Base-by-base conservation (phyloP, 2,329 filamentous ascomycete genomes). In the Claviceps pazoutovae region DNA sequence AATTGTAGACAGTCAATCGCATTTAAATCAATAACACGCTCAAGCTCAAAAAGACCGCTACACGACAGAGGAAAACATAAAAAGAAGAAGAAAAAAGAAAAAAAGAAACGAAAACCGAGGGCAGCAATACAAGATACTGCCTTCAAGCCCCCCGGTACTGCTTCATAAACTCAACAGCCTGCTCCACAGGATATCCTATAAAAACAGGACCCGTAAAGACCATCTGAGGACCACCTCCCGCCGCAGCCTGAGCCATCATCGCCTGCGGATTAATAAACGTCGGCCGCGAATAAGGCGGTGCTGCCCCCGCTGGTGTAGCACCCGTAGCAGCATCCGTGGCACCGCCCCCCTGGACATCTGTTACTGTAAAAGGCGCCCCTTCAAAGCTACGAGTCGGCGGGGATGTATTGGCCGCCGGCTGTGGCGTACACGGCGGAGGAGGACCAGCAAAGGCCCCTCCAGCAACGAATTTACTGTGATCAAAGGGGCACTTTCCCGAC, bases 121-220 rank as follows among this genome's bases (percentile, higher is more conserved):
- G 43, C 16, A 46, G 36, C 21, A 51, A 49, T 38, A 30, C 37
- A 2, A 2, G 21, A 64, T 47, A 62, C 56, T 59, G 57, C 30
- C 30, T 34, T 34, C 9, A 34, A 48, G 52, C 57, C 51, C 59
- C 59, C 59, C 64, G 74, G 54, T 73, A 76, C 51, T 80, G 74
- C 58, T 85, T 82, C 72, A 94, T 77, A 49, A 94, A 76, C 51
- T 79, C 74, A 23, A 87, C 78, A n/a, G 87, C 86, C 63, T 94
- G 83, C 54, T 94, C 87, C 55, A 88, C 78, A 9, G 84, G 82
- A 61, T 95, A 96, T 0, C 91, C 91, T 60, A 97, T 88, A 62
- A 96, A 96, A 0, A 96, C 89, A 0, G 91, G 91, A 0, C 91
- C 91, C 8, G 87, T 95, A 62, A 96, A 95, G 0, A 94, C 74